Evolutionary conservation across 169 alveolate genomes (phyloP), one percentile per base, ranked within the genome.

Genomic region (Cryptosporidium bovis): DNA sequence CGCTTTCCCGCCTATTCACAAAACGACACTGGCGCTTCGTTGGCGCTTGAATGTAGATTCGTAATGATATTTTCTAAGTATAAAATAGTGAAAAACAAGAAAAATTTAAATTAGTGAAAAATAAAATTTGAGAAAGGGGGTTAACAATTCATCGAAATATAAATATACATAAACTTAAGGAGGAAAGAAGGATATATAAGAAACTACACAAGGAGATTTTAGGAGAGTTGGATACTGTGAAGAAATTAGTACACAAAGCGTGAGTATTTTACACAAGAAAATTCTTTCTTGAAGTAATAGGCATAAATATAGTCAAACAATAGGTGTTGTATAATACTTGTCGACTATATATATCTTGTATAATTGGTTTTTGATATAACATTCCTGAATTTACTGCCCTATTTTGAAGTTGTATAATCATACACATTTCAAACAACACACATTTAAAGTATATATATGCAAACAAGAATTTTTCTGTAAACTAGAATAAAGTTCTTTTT

Each of bases 81-180:
- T 18, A 51, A 24, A 24, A 24, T 13, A 53, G 27, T 0, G 29
- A 64, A 64, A 51, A 40, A 40, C 10, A 40, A 40, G 48, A 1
- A 40, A 40, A 40, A 8, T 8, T 8, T 40, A 40, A 40, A 69
- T 69, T 69, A 69, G 83, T 69, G 51, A 50, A 40, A 40, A 53
- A 69, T 31, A 51, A 53, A 69, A 69, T 69, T 69, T 69, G 83
- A 69, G 83, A 64, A 69, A 69, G 83, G 83, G 83, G 83, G 83
- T 50, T 33, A 69, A 66, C 83, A 51, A 69, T 8, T 53, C 12
- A 5, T 0, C 12, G 55, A 16, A 48, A 48, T 40, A 6, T 40
- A 40, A 40, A 6, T 8, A 40, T 40, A 40, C 48, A 40, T 40
- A 40, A 24, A 40, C 48, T 40, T 8, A 40, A 8, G 48, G 48